Percentiles rank a stretch among this genome's conserved stretches.
Evolutionary conservation across 805 yeast species (phyloP).

Genomic region (Vanderwaltozyma yarrowii): DNA sequence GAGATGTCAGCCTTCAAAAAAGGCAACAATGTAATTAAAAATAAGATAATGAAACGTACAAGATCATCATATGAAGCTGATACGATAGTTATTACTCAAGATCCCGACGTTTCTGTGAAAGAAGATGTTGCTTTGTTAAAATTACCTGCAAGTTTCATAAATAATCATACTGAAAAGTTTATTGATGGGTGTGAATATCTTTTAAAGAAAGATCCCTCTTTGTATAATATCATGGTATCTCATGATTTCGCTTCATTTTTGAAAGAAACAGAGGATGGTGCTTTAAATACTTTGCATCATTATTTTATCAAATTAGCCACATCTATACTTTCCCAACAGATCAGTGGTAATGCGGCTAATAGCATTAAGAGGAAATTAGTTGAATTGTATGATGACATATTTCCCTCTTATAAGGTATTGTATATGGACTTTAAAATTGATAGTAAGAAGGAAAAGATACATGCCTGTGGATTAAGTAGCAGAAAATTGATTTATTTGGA

Average conservation of each 20-base stretch:
- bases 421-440: conserved; percentile 38
- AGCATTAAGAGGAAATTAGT: conserved; percentile 46
- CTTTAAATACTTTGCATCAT: conserved; percentile 11
- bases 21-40: no score
- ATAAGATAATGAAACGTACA: no score
- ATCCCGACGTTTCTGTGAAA: no score
- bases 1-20: no score
- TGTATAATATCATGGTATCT: conserved; percentile 20
- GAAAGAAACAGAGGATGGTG: conserved; percentile 2
- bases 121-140: no score
- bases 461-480: conserved; percentile 57
- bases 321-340: conserved; percentile 60
- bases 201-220: conserved; percentile 30
- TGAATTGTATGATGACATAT: conserved; percentile 28
- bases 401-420: conserved; percentile 32
- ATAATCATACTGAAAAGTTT: conserved; percentile 27
- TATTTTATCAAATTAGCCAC: conserved; percentile 36
- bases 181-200: conserved; percentile 28
- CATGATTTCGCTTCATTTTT: conserved; percentile 25
- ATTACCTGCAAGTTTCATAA: background rate
- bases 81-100: no score
- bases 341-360: conserved; percentile 71
- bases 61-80: no score
- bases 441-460: conserved; percentile 34
- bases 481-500: conserved; percentile 57